phyloP scores from a whole-genome alignment of 169 alveolate species.

The Eimeria brunetti region DNA sequence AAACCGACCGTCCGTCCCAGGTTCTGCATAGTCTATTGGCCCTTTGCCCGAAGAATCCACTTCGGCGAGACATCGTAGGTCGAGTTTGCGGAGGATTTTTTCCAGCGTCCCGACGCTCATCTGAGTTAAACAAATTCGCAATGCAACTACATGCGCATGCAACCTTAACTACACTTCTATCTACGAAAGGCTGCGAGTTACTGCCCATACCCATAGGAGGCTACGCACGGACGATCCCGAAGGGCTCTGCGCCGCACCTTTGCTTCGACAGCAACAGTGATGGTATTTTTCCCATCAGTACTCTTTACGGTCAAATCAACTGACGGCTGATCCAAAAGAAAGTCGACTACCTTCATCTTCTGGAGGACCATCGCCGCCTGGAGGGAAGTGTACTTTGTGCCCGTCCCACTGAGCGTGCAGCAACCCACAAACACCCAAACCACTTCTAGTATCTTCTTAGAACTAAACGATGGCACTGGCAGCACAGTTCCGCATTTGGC shows the following conservation, averaged over 20 bases:
- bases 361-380: conserved; percentile 80
- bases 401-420: conserved; percentile 75
- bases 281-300: conserved; percentile 60
- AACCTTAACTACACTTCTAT: too few relatives aligned
- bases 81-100: conserved; percentile 53
- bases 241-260: conserved; percentile 12
- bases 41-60: conserved; percentile 70
- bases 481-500: not conserved
- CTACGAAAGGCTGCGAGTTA: not conserved
- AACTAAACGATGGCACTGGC: not conserved
- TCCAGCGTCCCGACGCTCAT: conserved; percentile 44
- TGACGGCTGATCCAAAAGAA: conserved; percentile 69
- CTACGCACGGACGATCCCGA: not conserved
- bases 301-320: conserved; percentile 76
- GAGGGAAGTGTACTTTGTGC: conserved; percentile 75
- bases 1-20: conserved; percentile 60
- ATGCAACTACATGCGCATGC: not conserved
- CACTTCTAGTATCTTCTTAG: not conserved
- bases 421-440: conserved; percentile 22
- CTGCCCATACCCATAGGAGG: not conserved
- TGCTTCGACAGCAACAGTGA: conserved; percentile 66
- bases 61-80: conserved; percentile 48
- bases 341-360: conserved; percentile 77
- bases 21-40: conserved; percentile 68
- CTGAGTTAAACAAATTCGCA: not conserved